Conservation (phyloP, 441 rosid species). For the Populus hybrid region DNA sequence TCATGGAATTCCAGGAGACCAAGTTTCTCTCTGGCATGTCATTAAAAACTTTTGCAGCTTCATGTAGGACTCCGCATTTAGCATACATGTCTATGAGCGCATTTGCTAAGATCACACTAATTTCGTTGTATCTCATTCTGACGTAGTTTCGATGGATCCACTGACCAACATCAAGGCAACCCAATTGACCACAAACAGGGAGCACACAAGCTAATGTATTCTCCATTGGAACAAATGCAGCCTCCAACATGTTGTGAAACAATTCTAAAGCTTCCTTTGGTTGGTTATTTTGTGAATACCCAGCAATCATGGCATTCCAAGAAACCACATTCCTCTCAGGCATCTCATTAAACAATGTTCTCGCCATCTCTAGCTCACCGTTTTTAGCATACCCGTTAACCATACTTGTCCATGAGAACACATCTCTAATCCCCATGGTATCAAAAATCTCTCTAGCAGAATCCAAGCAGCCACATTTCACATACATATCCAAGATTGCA, state of each 20-base stretch:
- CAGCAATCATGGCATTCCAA: slow-evolving; percentile 18
- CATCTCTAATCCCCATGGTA: slow-evolving; percentile 1
- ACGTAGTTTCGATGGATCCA: slow-evolving; percentile 5
- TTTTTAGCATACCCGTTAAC: slow-evolving; percentile 13
- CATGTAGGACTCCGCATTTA: slow-evolving; percentile 7
- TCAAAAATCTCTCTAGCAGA: slow-evolving; percentile 2
- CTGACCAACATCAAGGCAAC: slow-evolving; percentile 1
- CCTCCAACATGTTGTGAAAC: slow-evolving; percentile 2
- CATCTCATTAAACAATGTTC: slow-evolving; percentile 12
- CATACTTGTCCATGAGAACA: slow-evolving; percentile 15
- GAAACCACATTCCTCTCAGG: slow-evolving; percentile 14
- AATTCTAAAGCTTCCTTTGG: slow-evolving; percentile 6
- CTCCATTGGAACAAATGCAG: slow-evolving; percentile 1
- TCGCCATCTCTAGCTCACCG: slow-evolving; percentile 3
- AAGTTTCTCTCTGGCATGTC: slow-evolving; percentile 13
- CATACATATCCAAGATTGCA: slow-evolving; percentile 10
- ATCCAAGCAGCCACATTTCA: slow-evolving; percentile 11
- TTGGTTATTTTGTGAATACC: slow-evolving; percentile 3
- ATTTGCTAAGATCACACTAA: slow-evolving; percentile 4
- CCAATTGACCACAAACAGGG: slow-evolving; percentile 14
- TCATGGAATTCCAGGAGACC: slow-evolving; percentile 16
- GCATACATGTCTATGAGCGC: slow-evolving; percentile 12
- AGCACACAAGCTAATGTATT: slow-evolving; percentile 11
- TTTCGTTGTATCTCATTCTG: not conserved
- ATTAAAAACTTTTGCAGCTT: slow-evolving; percentile 10